Base-by-base conservation (phyloP, 164 flowering plant genomes). In the Hamamelis virginiana region DNA sequence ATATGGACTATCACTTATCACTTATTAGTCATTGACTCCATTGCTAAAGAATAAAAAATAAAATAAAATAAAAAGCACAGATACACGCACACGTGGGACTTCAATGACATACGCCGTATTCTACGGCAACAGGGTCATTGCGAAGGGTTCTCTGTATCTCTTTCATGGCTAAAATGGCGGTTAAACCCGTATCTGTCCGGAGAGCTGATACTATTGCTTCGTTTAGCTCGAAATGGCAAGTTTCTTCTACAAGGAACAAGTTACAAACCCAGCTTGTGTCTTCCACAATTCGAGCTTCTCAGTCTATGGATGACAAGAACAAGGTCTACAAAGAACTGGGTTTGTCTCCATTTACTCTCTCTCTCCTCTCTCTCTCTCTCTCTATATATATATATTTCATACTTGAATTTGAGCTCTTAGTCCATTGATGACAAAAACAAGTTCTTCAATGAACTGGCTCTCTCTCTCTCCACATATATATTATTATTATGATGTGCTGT, bases 281-380 rank as follows among this genome's bases (percentile, higher is more conserved):
- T 65, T 75, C 71, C 23, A 57, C 72, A 13, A 69, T 78, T 73
- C 87, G 89, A 76, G 90, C 93, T 75, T 83, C 86, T 68, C 85
- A 80, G n/a, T 76, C 86, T 21, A 61, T 66, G 67, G 84, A 83
- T 56, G 86, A 78, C 77, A 79, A 82, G 72, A 74, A 80, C 80
- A 86, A 74, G 70, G 81, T 75, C 84, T 83, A 79, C 81, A 84
- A 89, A 74, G 84, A 90, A 77, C 78, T 86, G 55, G 94, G 97
- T 92, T 25, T 41, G 75, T 72, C 18, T 63, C 61, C 48, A 2
- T 33, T 2, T 33, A 33, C 73, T 48, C 48, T 62, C 58, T 23
- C 56, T 46, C 64, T 67, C 53, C n/a, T n/a, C n/a, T n/a, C n/a
- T n/a, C n/a, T n/a, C 73, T 48, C 48, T 62, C 58, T 70, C 56